Conservation (phyloP, 345 rosid species). For the Arabis hirsuta region DNA sequence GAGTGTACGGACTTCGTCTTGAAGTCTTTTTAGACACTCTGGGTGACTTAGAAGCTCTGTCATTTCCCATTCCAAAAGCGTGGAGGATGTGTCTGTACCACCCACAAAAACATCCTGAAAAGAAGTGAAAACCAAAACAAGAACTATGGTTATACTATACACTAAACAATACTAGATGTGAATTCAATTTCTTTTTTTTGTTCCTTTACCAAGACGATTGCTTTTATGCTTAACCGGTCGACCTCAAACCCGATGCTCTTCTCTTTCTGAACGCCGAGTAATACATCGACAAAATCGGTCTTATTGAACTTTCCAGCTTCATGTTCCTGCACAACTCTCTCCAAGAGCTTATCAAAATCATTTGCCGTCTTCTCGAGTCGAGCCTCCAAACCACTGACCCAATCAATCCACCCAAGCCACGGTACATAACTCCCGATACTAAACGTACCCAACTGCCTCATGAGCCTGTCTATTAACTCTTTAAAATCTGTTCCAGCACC, state of each 20-base stretch:
- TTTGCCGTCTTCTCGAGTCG: constrained; percentile 32
- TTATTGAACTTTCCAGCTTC: constrained; percentile 1
- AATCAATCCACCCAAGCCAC: constrained; percentile 55
- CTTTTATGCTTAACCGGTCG: constrained; percentile 46
- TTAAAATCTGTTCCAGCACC: constrained; percentile 49
- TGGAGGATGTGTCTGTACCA: constrained; percentile 48
- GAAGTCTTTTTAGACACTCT: constrained; percentile 36
- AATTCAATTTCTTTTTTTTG: not conserved
- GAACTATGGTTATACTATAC: not conserved
- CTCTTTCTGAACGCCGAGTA: constrained; percentile 44
- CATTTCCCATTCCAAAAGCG: constrained; percentile 55
- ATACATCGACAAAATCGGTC: constrained; percentile 37
- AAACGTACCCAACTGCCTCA: constrained; percentile 44
- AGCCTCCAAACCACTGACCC: constrained; percentile 37
- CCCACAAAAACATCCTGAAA: constrained; percentile 53
- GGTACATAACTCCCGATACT: constrained; percentile 58
- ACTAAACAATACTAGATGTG: not conserved
- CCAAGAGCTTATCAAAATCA: constrained; percentile 45
- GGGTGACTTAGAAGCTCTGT: constrained; percentile 50
- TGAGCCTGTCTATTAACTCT: constrained; percentile 42
- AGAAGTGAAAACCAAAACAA: not conserved
- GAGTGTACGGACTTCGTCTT: constrained; percentile 41
- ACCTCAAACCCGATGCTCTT: constrained; percentile 39
- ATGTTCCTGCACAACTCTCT: constrained; percentile 42
- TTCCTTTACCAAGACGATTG: constrained; percentile 50